These are phyloP conservation scores for Scedosporium apiospermum DNA, from an alignment of 2,329 filamentous ascomycete genomes.

Conservation along the genomic window DNA sequence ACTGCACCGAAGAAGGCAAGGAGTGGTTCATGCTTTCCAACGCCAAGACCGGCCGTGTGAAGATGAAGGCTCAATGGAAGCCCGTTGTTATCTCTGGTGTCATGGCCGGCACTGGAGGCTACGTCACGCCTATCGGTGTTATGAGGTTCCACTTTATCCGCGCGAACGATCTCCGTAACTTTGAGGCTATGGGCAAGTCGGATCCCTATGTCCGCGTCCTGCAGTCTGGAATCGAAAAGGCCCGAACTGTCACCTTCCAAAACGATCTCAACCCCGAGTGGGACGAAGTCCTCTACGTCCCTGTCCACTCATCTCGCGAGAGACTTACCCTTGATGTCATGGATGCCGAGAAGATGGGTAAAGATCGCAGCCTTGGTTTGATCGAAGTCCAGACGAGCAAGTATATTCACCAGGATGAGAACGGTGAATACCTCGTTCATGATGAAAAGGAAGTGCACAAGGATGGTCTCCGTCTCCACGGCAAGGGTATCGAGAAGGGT, in stretches of 20 bases:
- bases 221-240: slow-evolving; percentile 83
- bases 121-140: slow-evolving; percentile 87
- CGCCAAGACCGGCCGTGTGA: slow-evolving; percentile 72
- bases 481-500: slow-evolving; percentile 68
- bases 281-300: slow-evolving; percentile 92
- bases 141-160: slow-evolving; percentile 88
- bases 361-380: slow-evolving; percentile 78
- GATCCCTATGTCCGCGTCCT: slow-evolving; percentile 88
- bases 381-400: slow-evolving; percentile 70
- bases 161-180: slow-evolving; percentile 75
- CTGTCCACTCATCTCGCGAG: slow-evolving; percentile 76
- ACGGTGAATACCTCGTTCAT: slow-evolving; percentile 70
- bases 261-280: slow-evolving; percentile 94
- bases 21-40: slow-evolving; percentile 92
- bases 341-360: slow-evolving; percentile 88
- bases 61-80: slow-evolving; percentile 91
- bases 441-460: slow-evolving; percentile 62
- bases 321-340: slow-evolving; percentile 86
- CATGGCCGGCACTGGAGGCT: slow-evolving; percentile 70
- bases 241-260: slow-evolving; percentile 85
- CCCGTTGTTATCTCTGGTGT: slow-evolving; percentile 80
- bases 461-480: slow-evolving; percentile 63
- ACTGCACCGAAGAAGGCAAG: slow-evolving; percentile 82
- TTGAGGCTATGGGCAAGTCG: slow-evolving; percentile 93
- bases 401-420: slow-evolving; percentile 67